Percentiles rank a stretch among this genome's conserved stretches.
These are phyloP conservation scores for Candida pseudoviswanathii DNA, from an alignment of 1,139 yeast species.

Conservation along the genomic window DNA sequence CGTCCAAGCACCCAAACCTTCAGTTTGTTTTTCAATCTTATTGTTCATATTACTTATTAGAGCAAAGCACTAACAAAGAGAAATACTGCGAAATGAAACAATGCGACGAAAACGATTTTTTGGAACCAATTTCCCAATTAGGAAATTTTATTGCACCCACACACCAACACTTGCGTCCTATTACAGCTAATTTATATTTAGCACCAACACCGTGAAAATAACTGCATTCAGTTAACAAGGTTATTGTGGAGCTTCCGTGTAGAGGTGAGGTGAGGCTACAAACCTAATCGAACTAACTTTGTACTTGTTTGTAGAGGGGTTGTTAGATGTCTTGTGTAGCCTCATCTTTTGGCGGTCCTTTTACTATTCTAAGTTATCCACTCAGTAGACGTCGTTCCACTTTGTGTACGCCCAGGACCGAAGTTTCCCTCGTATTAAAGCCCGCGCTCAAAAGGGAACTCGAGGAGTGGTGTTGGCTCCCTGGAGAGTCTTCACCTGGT, in stretches of 20 bases:
- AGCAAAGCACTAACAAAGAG: neutral
- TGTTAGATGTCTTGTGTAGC: neutral
- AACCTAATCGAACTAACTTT: neutral
- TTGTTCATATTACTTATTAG: constrained; percentile 3
- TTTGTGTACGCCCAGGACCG: no score
- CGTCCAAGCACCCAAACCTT: neutral
- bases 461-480: no score
- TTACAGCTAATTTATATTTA: neutral
- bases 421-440: no score
- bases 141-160: constrained; percentile 15
- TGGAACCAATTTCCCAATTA: constrained; percentile 13
- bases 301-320: neutral
- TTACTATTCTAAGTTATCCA: no score
- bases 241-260: neutral
- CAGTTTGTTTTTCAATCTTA: neutral
- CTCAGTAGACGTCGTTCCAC: no score
- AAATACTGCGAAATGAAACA: constrained; percentile 4
- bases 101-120: neutral
- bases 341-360: neutral
- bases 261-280: neutral
- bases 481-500: no score
- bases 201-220: neutral
- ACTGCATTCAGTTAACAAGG: constrained; percentile 1
- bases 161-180: neutral
- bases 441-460: no score